Base-by-base conservation (phyloP, 75 land plant genomes). In the Cupressus sempervirens region DNA sequence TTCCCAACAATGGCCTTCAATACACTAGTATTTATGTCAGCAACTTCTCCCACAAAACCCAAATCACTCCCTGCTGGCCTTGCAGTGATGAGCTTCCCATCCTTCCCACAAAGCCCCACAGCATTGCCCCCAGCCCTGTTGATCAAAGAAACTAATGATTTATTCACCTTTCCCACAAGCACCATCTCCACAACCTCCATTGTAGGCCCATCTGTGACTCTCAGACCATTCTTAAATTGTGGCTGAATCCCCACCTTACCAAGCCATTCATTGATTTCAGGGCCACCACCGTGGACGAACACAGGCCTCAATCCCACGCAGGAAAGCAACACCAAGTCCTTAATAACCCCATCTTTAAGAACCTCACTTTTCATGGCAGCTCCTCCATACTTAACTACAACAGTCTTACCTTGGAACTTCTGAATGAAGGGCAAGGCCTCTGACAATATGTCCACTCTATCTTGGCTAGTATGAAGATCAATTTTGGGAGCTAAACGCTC, bases 211-310 rank as follows among this genome's bases (percentile, higher is more conserved):
- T 97, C 99, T 48, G 99, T 97, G 76, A 97, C 95, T 3, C 99
- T 91, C n/a, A 97, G 90, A 23, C 99, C 99, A 67, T 96, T 90
- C 86, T 76, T 92, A 74, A 97, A 97, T n/a, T 84, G 68, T 35
- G 98, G 91, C 88, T 92, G 83, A 58, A 96, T 87, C 29, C 91
- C 91, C 29, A 97, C 86, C 70, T 89, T 89, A 0, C n/a, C 83
- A n/a, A 97, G 95, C 94, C 92, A 89, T 76, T 74, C 83, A 82
- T 97, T 97, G 85, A 97, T 97, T 88, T 96, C 98, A 0, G 99
- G 99, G 1, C 99, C 99, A 10, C 99, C 99, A n/a, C 99, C 99
- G 76, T 97, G 99, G 38, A 97, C 99, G 20, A 97, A 85, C n/a
- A 97, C 91, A 7, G 95, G 93, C 35, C 93, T 89, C 53, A 97